phyloP scores from a whole-genome alignment of 2,329 filamentous ascomycete genomes.

The Fusarium hainanense region DNA sequence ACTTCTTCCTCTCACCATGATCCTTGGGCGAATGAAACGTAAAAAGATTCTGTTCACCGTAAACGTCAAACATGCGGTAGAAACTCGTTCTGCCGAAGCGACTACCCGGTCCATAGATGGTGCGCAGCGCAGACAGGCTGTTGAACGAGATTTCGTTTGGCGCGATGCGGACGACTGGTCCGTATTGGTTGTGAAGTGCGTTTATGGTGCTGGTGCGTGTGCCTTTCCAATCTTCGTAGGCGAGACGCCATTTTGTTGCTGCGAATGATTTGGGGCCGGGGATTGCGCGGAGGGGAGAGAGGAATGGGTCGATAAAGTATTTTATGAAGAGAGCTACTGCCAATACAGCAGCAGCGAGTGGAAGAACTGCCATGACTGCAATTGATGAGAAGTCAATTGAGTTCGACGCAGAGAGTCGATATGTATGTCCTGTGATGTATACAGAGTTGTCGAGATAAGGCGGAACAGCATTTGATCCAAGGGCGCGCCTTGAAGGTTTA shows the following conservation, averaged over 20 bases:
- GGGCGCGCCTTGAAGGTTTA: background rate
- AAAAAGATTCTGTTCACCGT: slow-evolving; percentile 63
- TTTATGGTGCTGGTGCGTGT: slow-evolving; percentile 56
- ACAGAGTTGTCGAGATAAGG: background rate
- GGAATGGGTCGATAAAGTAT: slow-evolving; percentile 18
- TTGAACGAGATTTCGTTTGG: slow-evolving; percentile 59
- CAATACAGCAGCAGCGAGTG: background rate
- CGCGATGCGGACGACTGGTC: slow-evolving; percentile 59
- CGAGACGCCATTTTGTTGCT: slow-evolving; percentile 58
- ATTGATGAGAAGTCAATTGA: background rate
- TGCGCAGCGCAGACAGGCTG: slow-evolving; percentile 58
- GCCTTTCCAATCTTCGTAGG: slow-evolving; percentile 57
- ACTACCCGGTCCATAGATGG: slow-evolving; percentile 65
- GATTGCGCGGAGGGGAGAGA: slow-evolving; percentile 8
- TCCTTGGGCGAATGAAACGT: slow-evolving; percentile 57
- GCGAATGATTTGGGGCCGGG: slow-evolving; percentile 56
- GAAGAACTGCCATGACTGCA: background rate
- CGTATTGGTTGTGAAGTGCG: slow-evolving; percentile 57
- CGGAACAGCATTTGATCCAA: background rate
- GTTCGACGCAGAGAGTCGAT: accelerated
- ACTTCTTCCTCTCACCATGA: slow-evolving; percentile 63
- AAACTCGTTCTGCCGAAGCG: slow-evolving; percentile 62
- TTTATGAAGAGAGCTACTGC: slow-evolving; percentile 13
- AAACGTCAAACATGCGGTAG: slow-evolving; percentile 67
- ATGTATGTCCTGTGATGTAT: background rate